A percentile compares a stretch with the other conserved stretches of the same genome.
phyloP scores from a whole-genome alignment of 2,329 filamentous ascomycete species.

The Hymenoscyphus linearis region DNA sequence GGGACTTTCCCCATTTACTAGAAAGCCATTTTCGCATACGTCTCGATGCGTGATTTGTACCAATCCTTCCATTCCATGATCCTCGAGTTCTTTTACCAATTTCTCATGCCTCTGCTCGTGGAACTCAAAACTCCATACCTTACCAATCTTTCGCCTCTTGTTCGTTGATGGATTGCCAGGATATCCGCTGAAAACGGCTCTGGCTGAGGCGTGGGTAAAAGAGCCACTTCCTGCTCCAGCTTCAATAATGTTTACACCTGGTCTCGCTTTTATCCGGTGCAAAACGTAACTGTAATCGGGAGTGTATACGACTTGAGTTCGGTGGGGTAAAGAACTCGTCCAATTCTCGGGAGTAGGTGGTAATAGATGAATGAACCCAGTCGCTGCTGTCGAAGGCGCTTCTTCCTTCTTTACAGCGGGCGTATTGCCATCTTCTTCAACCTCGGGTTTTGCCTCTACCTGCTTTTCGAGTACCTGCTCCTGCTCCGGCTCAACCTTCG shows the following conservation, averaged over 20 bases:
- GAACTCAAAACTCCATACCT: conserved; percentile 79
- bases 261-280: conserved; percentile 67
- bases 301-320: conserved; percentile 82
- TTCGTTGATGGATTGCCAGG: conserved; percentile 36
- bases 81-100: conserved; percentile 62
- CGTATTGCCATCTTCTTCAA: conserved; percentile 24
- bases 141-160: conserved; percentile 46
- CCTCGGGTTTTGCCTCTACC: conserved; percentile 26
- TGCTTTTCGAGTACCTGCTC: background rate
- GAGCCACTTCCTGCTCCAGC: conserved; percentile 78
- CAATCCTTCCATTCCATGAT: conserved; percentile 59
- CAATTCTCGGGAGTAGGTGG: conserved; percentile 77
- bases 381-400: conserved; percentile 45
- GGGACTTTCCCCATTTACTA: conserved; percentile 51
- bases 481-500: conserved; percentile 7
- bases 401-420: conserved; percentile 33
- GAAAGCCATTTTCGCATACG: conserved; percentile 71
- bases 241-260: conserved; percentile 70
- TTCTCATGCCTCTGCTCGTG: conserved; percentile 67
- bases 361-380: conserved; percentile 74
- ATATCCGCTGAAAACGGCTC: conserved; percentile 72
- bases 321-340: conserved; percentile 73
- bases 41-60: conserved; percentile 74
- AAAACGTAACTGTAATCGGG: conserved; percentile 83
- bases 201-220: conserved; percentile 73